Evolutionary conservation across 2,329 filamentous ascomycete species (phyloP).

Genomic region (Exophiala mesophila): DNA sequence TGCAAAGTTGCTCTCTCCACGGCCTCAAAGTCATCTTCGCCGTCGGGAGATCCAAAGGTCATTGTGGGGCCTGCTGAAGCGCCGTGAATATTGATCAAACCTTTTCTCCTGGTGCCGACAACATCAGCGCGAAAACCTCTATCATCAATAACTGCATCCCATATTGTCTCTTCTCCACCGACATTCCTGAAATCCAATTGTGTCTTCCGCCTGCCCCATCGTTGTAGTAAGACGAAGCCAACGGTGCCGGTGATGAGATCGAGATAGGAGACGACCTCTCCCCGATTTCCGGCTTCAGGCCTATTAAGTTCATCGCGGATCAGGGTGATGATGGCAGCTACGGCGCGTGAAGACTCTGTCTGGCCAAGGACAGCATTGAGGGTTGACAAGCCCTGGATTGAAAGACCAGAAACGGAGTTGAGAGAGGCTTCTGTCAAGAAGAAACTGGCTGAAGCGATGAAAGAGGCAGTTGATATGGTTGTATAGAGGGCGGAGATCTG

Average conservation of each 20-base stretch:
- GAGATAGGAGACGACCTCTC: constrained; percentile 39
- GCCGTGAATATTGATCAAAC: constrained; percentile 32
- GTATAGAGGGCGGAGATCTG: constrained; percentile 41
- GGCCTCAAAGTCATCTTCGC: constrained; percentile 37
- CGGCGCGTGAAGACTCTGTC: constrained; percentile 46
- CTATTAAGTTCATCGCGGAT: constrained; percentile 42
- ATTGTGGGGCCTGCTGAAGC: constrained; percentile 48
- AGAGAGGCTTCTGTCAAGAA: constrained; percentile 42
- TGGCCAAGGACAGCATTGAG: constrained; percentile 45
- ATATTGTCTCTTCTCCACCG: constrained; percentile 38
- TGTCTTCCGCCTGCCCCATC: constrained; percentile 43
- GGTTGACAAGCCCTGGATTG: constrained; percentile 41
- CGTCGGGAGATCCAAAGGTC: constrained; percentile 42
- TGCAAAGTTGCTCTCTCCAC: constrained; percentile 34
- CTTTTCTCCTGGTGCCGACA: constrained; percentile 33
- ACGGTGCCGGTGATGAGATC: constrained; percentile 42
- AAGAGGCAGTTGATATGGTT: constrained; percentile 43
- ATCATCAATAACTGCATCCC: constrained; percentile 47
- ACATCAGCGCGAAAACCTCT: constrained; percentile 44
- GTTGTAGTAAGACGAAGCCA: constrained; percentile 43
- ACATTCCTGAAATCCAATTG: constrained; percentile 37
- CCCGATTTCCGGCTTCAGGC: constrained; percentile 30
- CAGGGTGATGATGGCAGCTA: constrained; percentile 45
- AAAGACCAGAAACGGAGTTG: constrained; percentile 39
- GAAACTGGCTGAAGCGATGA: constrained; percentile 44